Percentiles rank a stretch among this genome's conserved stretches.
These are phyloP conservation scores for Cladophialophora yegresii DNA, from an alignment of 2,329 filamentous ascomycete species.

Conservation along the genomic window DNA sequence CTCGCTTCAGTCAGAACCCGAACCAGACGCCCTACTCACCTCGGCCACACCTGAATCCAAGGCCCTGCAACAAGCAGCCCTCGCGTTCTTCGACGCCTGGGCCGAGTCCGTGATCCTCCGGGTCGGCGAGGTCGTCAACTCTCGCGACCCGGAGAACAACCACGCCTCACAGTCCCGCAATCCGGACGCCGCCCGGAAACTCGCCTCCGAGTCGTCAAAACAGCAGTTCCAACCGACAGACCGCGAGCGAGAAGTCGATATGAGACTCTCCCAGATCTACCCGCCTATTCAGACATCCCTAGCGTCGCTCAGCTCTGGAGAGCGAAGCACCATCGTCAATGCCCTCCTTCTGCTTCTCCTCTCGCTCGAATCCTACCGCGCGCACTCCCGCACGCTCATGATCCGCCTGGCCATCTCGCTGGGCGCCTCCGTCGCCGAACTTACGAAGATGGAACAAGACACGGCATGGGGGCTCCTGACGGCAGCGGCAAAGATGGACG, in stretches of 20 bases:
- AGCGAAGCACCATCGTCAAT: conserved; percentile 66
- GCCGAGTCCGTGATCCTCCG: conserved; percentile 68
- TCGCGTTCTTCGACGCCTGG: conserved; percentile 79
- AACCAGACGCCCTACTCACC: conserved; percentile 14
- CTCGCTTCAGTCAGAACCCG: neutral
- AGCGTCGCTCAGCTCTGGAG: conserved; percentile 57
- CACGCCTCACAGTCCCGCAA: conserved; percentile 39
- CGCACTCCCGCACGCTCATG: conserved; percentile 69
- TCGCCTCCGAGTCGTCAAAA: neutral
- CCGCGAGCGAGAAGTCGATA: conserved; percentile 11
- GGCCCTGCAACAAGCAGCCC: conserved; percentile 52
- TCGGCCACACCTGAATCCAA: conserved; percentile 20
- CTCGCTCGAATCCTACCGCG: conserved; percentile 69
- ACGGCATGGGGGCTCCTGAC: conserved; percentile 70
- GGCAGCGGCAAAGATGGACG: conserved; percentile 56
- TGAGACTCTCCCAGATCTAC: conserved; percentile 46
- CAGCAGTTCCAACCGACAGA: conserved; percentile 8
- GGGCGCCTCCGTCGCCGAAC: conserved; percentile 59
- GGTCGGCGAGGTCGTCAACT: conserved; percentile 68
- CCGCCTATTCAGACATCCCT: conserved; percentile 63
- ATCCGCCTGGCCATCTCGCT: conserved; percentile 67
- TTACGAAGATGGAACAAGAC: conserved; percentile 68
- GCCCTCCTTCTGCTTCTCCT: conserved; percentile 67
- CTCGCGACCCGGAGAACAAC: conserved; percentile 21
- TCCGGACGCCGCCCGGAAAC: conserved; percentile 39